A percentile compares a stretch with the other conserved stretches of the same genome.
Evolutionary conservation across 2,329 filamentous ascomycete species (phyloP).

Genomic region (Cercospora brassicicola): DNA sequence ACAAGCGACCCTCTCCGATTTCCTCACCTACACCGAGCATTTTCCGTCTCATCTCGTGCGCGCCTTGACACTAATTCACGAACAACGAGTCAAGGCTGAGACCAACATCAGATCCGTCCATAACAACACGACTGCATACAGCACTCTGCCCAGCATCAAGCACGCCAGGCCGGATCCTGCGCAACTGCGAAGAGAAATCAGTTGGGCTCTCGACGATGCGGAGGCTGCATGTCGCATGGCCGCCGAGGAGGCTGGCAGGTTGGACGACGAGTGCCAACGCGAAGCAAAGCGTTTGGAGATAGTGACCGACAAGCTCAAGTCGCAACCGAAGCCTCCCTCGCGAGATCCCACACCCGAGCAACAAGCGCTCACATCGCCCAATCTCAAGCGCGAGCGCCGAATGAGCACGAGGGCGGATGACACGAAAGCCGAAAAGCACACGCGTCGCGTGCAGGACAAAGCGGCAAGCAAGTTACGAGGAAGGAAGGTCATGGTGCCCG

Average conservation of each 20-base stretch:
- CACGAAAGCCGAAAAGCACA: conserved; percentile 30
- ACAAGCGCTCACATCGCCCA: conserved; percentile 37
- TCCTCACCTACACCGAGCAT: conserved; percentile 69
- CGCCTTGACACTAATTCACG: conserved; percentile 61
- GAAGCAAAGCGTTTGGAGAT: conserved; percentile 56
- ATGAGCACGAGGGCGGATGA: conserved; percentile 35
- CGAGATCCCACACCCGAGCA: conserved; percentile 58
- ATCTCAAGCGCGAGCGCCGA: conserved; percentile 37
- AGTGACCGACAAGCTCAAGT: conserved; percentile 62
- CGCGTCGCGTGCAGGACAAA: conserved; percentile 34
- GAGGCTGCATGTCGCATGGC: conserved; percentile 40
- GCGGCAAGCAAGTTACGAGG: conserved; percentile 38
- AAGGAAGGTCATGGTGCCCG: conserved; percentile 46
- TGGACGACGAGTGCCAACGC: conserved; percentile 39
- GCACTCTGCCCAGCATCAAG: conserved; percentile 52
- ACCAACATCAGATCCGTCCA: conserved; percentile 49
- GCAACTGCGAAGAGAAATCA: conserved; percentile 57
- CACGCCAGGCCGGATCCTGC: conserved; percentile 54
- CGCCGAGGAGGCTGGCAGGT: conserved; percentile 37
- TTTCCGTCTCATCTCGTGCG: conserved; percentile 65
- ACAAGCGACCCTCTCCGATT: conserved; percentile 66
- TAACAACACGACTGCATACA: conserved; percentile 51
- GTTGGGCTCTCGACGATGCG: conserved; percentile 47
- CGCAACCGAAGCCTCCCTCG: conserved; percentile 60
- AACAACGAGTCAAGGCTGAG: conserved; percentile 50